Evolutionary conservation across 768 basidiomycete genomes (phyloP).

Genomic region (Rubroboletus pulcherrimus): DNA sequence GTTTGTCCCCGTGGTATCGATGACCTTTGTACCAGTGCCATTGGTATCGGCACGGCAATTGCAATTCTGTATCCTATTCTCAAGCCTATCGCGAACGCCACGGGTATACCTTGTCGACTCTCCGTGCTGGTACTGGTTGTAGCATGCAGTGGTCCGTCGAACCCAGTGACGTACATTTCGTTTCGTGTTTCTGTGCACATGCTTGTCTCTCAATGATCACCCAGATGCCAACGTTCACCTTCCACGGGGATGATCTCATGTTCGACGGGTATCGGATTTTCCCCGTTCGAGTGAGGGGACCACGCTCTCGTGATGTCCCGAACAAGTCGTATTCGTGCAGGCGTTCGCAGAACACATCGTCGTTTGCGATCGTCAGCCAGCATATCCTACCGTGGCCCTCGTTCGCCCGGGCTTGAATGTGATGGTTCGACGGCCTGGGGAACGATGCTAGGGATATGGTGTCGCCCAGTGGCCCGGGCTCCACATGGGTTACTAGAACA

Average conservation of each 20-base stretch:
- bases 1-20: neutral
- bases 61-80: constrained; percentile 18
- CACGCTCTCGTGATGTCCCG: neutral
- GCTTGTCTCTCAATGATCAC: neutral
- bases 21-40: constrained; percentile 3
- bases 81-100: constrained; percentile 16
- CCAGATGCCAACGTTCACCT: neutral
- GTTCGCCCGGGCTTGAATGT: no score
- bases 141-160: constrained; percentile 4
- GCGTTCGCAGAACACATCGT: constrained; percentile 11
- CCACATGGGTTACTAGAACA: constrained; percentile 16
- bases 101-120: constrained; percentile 18
- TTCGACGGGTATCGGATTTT: constrained; percentile 19
- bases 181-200: constrained; percentile 18
- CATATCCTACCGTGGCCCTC: neutral
- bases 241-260: constrained; percentile 20
- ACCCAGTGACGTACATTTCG: neutral
- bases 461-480: constrained; percentile 23
- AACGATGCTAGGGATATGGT: constrained; percentile 15
- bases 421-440: neutral
- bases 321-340: neutral
- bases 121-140: constrained; percentile 20
- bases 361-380: constrained; percentile 16
- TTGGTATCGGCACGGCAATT: constrained; percentile 18
- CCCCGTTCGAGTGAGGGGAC: constrained; percentile 14